Evolutionary conservation across 176 grass and related monocot species (phyloP), one percentile per base, ranked within the genome.

Genomic region (Cenchrus fungigraminus): DNA sequence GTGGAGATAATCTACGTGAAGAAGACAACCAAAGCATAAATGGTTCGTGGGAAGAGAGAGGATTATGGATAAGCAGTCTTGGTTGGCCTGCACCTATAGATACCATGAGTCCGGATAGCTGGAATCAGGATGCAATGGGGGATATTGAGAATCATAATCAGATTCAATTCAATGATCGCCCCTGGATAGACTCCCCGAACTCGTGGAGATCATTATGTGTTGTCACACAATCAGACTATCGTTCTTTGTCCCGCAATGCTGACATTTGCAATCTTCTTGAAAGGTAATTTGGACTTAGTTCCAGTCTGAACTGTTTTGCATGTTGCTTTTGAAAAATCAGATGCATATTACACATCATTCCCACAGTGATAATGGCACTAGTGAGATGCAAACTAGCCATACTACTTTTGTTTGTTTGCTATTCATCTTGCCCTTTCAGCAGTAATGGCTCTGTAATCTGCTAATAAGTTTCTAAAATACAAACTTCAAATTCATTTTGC

Each of bases 191-290:
- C 62, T 92, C 93, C 50, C 89, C 91, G 6, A 94, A 94, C 67
- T 98, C 97, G 14, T 94, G 97, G 89, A 90, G 91, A 78, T 92
- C 79, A 71, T 85, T 91, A 81, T 68, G 37, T 67, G 61, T 81
- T 63, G 74, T 80, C 53, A 83, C 77, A 65, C 93, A 82, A 82
- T 79, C 77, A 60, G 71, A 84, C 55, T 87, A 55, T 57, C 70
- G 78, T 65, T 73, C 86, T 84, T 85, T 94, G 73, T 90, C 91
- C 6, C 60, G 82, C 62, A 98, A 96, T 86, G 64, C 86, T 58
- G 97, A 98, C 16, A 96, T 98, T 56, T 91, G 87, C 80, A 89
- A 91, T 64, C 97, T 98, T 87, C 87, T 95, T 6, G 93, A 94
- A 60, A 95, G 97, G 97, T 98, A 86, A 82, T 57, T 67, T 51